phyloP scores from a whole-genome alignment of 1,284 basidiomycete species.

The Trametes polyzona region DNA sequence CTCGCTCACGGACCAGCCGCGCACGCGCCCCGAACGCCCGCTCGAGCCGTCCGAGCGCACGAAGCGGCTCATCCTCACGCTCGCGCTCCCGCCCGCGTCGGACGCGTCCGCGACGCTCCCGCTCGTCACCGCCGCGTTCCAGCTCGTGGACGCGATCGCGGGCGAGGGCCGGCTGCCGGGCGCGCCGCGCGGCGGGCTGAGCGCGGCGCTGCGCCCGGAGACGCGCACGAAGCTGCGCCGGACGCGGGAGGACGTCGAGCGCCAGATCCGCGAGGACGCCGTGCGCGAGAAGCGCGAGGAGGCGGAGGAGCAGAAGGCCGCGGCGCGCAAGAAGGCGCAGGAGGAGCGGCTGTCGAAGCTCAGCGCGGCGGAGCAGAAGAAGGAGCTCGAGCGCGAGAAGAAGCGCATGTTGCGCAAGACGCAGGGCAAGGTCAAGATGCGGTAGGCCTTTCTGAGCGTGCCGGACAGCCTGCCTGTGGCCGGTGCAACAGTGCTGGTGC shows the following conservation, averaged over 20 bases:
- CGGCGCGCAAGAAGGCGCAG: constrained; percentile 76
- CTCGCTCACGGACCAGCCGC: constrained; percentile 85
- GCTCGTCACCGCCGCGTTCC: constrained; percentile 71
- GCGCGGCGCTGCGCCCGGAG: constrained; percentile 68
- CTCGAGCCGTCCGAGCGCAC: constrained; percentile 52
- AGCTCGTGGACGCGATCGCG: constrained; percentile 70
- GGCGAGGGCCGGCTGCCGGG: constrained; percentile 46
- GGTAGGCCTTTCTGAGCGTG: constrained; percentile 40
- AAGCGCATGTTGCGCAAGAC: constrained; percentile 71
- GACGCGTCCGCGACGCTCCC: constrained; percentile 54
- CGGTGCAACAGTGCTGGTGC: neutral
- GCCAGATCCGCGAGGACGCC: constrained; percentile 67
- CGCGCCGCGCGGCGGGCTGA: constrained; percentile 30
- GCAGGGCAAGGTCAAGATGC: constrained; percentile 61
- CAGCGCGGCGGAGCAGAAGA: constrained; percentile 83
- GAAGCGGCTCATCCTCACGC: constrained; percentile 74
- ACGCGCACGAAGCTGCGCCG: constrained; percentile 77
- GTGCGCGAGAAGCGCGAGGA: constrained; percentile 76
- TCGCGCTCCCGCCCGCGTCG: constrained; percentile 58
- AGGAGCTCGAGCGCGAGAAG: constrained; percentile 79
- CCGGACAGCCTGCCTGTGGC: too few relatives aligned
- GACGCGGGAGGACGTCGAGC: constrained; percentile 71
- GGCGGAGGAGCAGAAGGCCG: constrained; percentile 69
- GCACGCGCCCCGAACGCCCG: constrained; percentile 62
- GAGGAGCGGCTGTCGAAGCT: constrained; percentile 69